Evolutionary conservation across 176 grass and related monocot genomes (phyloP).

Genomic region (Tuctoria greenei): DNA sequence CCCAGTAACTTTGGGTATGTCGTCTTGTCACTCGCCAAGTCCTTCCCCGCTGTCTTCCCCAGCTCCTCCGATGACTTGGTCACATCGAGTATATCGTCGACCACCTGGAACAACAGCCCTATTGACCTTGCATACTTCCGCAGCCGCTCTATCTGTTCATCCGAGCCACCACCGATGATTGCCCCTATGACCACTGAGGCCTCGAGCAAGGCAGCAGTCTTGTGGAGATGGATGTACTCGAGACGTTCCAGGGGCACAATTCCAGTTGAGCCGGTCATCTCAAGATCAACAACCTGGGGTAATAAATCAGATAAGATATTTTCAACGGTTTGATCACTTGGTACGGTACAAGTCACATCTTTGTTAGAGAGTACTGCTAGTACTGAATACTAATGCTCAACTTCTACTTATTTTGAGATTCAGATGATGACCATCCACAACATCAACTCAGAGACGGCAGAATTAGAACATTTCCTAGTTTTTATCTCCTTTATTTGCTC

Average conservation of each 20-base stretch:
- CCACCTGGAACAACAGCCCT: constrained; percentile 81
- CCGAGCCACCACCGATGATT: constrained; percentile 64
- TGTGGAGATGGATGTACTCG: constrained; percentile 87
- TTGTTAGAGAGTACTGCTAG: neutral
- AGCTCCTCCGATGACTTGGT: constrained; percentile 79
- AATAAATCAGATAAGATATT: neutral
- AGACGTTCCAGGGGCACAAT: constrained; percentile 56
- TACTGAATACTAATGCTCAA: neutral
- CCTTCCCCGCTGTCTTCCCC: constrained; percentile 81
- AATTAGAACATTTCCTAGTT: constrained; percentile 25
- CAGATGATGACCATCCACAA: constrained; percentile 8
- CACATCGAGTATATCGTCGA: constrained; percentile 86
- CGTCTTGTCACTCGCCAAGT: constrained; percentile 76
- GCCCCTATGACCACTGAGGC: constrained; percentile 74
- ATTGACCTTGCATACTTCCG: constrained; percentile 63
- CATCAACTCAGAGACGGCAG: constrained; percentile 3
- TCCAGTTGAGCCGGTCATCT: constrained; percentile 60
- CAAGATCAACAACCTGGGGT: constrained; percentile 68
- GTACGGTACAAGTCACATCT: neutral
- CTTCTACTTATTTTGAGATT: neutral
- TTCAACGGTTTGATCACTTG: constrained; percentile 13
- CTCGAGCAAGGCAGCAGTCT: constrained; percentile 80
- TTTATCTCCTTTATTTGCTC: neutral
- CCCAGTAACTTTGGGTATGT: constrained; percentile 78
- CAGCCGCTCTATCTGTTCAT: constrained; percentile 62